Evolutionary conservation across 805 yeast genomes (phyloP), one percentile per base, ranked within the genome.

Genomic region (Jamesozyma gamospora): DNA sequence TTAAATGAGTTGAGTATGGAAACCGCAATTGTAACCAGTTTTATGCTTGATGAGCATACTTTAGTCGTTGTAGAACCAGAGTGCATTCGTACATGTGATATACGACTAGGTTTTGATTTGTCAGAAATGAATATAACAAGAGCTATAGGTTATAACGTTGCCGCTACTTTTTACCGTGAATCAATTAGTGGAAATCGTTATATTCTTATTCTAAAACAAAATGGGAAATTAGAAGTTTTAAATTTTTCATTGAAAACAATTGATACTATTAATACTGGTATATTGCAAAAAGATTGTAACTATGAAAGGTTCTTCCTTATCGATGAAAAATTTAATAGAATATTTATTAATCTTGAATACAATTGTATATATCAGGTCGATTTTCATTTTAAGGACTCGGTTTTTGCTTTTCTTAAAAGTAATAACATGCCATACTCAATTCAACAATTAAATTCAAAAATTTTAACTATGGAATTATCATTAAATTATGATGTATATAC

Each of bases 221-320:
- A 43, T 37, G 59, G 59, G 3, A 35, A 28, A 9, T 28, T 53
- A 24, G 50, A 50, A 19, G 29, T 50, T 32, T 13, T 17, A 11
- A 35, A 46, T 11, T 35, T 46, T 3, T 29, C 34, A 12, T 27
- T 39, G 10, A 8, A 30, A 11, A 10, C 30, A 12, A 16, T 50
- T 4, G 56, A 52, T 35, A 12, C 35, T 6, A 18, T 52, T 7
- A 37, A 47, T 3, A 48, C 49, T 2, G 40, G 32, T 1, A 33
- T 42, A 5, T 32, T 19, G 15, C 45, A 41, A 31, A 29, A 19
- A 13, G 38, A 29, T 19, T 24, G 9, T 3, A 14, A 25, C 10
- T 28, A 30, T 25, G 18, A 34, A 4, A 39, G 21, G 3, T 25
- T 34, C 8, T 39, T 50, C 34, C 17, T 36, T 10, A 38, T 45